These are phyloP conservation scores for Geum urbanum DNA, from an alignment of 306 rosid species.

Conservation along the genomic window DNA sequence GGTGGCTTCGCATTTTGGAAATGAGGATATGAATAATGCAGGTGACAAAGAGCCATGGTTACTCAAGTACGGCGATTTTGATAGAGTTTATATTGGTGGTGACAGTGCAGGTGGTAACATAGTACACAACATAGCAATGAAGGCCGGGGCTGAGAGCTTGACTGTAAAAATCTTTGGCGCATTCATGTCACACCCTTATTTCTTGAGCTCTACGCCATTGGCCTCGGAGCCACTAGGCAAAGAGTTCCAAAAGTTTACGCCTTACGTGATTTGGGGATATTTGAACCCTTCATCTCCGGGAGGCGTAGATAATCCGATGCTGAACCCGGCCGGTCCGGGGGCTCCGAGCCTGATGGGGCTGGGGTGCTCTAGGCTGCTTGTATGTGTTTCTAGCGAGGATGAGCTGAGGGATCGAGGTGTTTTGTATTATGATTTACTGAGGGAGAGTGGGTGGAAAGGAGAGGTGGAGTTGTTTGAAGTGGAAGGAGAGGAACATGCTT, in stretches of 20 bases:
- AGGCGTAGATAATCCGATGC: conserved; percentile 40
- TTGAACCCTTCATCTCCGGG: conserved; percentile 24
- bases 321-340: conserved; percentile 38
- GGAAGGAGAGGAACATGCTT: conserved; percentile 26
- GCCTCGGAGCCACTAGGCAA: conserved; percentile 22
- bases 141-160: conserved; percentile 34
- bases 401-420: conserved; percentile 35
- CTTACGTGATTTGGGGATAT: conserved; percentile 20
- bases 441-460: conserved; percentile 18
- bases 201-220: conserved; percentile 33
- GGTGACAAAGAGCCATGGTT: conserved; percentile 40
- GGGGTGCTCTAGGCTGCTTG: conserved; percentile 33
- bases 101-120: conserved; percentile 41
- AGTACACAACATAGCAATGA: conserved; percentile 34
- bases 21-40: not conserved
- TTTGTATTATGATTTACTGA: conserved; percentile 22
- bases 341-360: conserved; percentile 31
- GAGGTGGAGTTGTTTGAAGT: conserved; percentile 27
- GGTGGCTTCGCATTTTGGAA: conserved; percentile 26
- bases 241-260: not conserved
- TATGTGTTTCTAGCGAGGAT: conserved; percentile 45
- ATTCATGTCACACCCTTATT: conserved; percentile 27
- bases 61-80: conserved; percentile 32
- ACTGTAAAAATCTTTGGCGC: conserved; percentile 34
- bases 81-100: conserved; percentile 34